Base-by-base conservation (phyloP, 2,329 filamentous ascomycete genomes). In the Epichloe aotearoae region DNA sequence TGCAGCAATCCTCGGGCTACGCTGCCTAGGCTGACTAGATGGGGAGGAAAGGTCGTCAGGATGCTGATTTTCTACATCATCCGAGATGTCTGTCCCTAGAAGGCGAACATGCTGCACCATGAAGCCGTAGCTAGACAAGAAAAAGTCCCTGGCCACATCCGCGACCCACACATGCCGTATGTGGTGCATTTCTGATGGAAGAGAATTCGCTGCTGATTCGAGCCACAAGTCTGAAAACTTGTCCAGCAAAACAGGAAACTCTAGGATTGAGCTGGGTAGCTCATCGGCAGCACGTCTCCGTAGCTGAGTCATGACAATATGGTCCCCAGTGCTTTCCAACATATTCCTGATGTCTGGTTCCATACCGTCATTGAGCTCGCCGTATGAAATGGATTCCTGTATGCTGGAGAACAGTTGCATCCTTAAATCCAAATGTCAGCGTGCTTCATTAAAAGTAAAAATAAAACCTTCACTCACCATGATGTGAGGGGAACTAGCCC, bases 101-200 rank as follows among this genome's bases (percentile, higher is more conserved):
- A 68, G 52, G 11, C 59, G 59, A 10, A 57, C 54, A 30, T 66
- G 61, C 43, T 69, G 67, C 10, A 68, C 58, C 58, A 66, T 56
- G 23, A 67, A 59, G 15, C 64, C 66, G 37, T 64, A 62, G 17
- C 61, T 65, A 3, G 66, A 61, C 7, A 69, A 53, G 49, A 68
- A 66, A 20, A 62, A 54, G 14, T 68, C 64, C 36, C 58, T 61
- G 2, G 66, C 66, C 17, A 67, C 30, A 39, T 66, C 64, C 6
- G 58, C 52, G 8, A 67, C 52, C 63, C 64, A 66, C 1, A 53
- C 50, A 51, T 53, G 55, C 33, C 62, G 56, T 12, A 52, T 34
- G 12, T 53, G 53, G 33, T 63, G 59, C 19, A 61, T 54, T 17
- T 62, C 51, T 15, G 58, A 51, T 11, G 61, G 53, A 2, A 66